Evolutionary conservation across 495 filamentous ascomycete genomes (phyloP).

Genomic region (Tuber indicum): DNA sequence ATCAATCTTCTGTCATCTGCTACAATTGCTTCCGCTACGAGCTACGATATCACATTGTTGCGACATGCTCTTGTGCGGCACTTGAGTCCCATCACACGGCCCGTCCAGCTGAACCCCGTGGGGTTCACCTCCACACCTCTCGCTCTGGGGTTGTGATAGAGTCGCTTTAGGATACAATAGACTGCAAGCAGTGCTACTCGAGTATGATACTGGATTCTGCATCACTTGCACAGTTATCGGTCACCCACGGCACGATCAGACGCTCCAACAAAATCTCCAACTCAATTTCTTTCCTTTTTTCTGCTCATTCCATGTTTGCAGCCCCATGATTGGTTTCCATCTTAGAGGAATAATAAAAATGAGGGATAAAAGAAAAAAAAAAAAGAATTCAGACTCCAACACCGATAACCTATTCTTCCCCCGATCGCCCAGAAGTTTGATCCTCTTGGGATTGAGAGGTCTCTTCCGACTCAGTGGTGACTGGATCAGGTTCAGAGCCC

Average conservation of each 20-base stretch:
- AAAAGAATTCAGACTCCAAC: not conserved
- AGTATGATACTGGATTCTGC: not conserved
- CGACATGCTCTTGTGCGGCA: not conserved
- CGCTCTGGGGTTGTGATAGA: not conserved
- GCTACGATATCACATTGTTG: not conserved
- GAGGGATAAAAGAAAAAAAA: not conserved
- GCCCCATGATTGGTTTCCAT: conserved; percentile 1
- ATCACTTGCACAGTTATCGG: not conserved
- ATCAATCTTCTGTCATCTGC: not conserved
- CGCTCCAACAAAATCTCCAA: not conserved
- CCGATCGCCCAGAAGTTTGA: not conserved
- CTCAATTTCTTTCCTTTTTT: not conserved
- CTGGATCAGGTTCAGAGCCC: not conserved
- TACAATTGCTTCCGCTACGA: not conserved
- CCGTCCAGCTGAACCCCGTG: not conserved
- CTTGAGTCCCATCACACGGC: not conserved
- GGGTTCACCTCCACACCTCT: not conserved
- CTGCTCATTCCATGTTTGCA: not conserved
- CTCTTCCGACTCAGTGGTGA: conserved; percentile 2
- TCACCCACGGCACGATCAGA: not conserved
- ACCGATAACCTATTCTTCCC: not conserved
- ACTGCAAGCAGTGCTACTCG: not conserved
- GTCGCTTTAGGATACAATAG: not conserved
- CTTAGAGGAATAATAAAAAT: not conserved
- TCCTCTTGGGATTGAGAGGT: not conserved